phyloP scores from a whole-genome alignment of 352 stramenopile genomes.

The Phytopythium litorale region DNA sequence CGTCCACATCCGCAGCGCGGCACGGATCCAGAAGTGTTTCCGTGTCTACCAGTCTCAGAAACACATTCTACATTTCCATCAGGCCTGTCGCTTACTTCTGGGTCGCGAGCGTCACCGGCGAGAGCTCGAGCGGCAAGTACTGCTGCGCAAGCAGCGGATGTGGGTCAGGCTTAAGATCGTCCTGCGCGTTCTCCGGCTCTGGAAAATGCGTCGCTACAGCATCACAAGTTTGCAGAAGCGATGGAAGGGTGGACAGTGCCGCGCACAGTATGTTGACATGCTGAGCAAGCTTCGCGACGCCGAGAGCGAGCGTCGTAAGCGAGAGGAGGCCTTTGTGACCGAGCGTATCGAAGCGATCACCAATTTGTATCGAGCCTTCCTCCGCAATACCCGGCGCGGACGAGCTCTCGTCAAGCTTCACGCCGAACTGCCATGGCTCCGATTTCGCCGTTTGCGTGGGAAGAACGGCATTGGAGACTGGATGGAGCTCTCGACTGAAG shows the following conservation, averaged over 20 bases:
- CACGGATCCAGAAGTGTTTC: constrained; percentile 40
- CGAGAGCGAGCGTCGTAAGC: constrained; percentile 10
- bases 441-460: constrained; percentile 15
- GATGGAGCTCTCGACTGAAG: not conserved
- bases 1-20: constrained; percentile 14
- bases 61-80: constrained; percentile 27
- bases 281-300: constrained; percentile 1
- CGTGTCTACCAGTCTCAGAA: constrained; percentile 36
- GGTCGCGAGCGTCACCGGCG: constrained; percentile 14
- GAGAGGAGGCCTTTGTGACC: constrained; percentile 25
- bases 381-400: constrained; percentile 13
- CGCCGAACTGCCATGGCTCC: constrained; percentile 22
- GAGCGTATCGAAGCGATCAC: constrained; percentile 1
- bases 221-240: constrained; percentile 22
- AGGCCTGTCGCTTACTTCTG: constrained; percentile 26
- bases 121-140: constrained; percentile 14
- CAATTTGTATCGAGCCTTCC: constrained; percentile 14
- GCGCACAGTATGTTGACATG: constrained; percentile 6
- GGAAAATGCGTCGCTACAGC: constrained; percentile 1
- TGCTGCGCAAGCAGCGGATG: constrained; percentile 15
- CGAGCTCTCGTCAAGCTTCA: constrained; percentile 18
- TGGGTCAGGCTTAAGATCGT: constrained; percentile 16
- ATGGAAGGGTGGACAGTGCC: constrained; percentile 21
- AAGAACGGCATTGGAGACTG: not conserved
- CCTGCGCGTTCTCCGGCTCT: constrained; percentile 13